These are phyloP conservation scores for Penicillium sp. DNA, from an alignment of 2,329 filamentous ascomycete genomes.

Conservation along the genomic window DNA sequence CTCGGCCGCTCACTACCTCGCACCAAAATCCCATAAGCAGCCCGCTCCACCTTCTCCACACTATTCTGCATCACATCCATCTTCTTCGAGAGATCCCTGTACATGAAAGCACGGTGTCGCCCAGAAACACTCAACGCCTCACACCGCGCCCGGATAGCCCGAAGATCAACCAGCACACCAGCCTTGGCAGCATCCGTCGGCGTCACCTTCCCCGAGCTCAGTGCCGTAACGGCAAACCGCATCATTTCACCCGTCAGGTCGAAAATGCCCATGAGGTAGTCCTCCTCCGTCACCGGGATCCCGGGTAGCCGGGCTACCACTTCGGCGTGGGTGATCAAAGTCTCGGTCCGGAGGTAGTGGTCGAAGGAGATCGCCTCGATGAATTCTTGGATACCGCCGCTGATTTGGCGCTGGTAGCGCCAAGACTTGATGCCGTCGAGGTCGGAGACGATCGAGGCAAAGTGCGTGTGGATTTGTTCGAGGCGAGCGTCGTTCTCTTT, in stretches of 20 bases:
- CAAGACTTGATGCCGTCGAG: constrained; percentile 76
- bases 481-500: constrained; percentile 71
- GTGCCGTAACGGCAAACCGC: constrained; percentile 88
- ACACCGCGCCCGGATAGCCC: constrained; percentile 73
- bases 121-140: constrained; percentile 67
- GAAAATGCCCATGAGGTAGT: constrained; percentile 89
- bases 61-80: constrained; percentile 82
- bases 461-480: constrained; percentile 69
- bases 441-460: constrained; percentile 69
- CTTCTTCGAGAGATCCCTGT: constrained; percentile 72
- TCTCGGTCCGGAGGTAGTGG: constrained; percentile 80
- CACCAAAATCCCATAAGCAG: constrained; percentile 84
- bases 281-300: constrained; percentile 72
- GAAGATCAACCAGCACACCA: constrained; percentile 77
- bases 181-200: constrained; percentile 48
- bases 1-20: constrained; percentile 84
- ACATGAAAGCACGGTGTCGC: constrained; percentile 52
- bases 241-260: constrained; percentile 96
- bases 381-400: constrained; percentile 83
- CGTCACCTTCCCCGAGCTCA: constrained; percentile 70
- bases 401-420: constrained; percentile 78
- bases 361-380: constrained; percentile 89
- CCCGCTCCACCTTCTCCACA: constrained; percentile 90
- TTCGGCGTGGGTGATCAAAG: constrained; percentile 69
- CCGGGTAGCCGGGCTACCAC: constrained; percentile 51